Evolutionary conservation across 169 alveolate species (phyloP).

Genomic region (Babesia ovis): DNA sequence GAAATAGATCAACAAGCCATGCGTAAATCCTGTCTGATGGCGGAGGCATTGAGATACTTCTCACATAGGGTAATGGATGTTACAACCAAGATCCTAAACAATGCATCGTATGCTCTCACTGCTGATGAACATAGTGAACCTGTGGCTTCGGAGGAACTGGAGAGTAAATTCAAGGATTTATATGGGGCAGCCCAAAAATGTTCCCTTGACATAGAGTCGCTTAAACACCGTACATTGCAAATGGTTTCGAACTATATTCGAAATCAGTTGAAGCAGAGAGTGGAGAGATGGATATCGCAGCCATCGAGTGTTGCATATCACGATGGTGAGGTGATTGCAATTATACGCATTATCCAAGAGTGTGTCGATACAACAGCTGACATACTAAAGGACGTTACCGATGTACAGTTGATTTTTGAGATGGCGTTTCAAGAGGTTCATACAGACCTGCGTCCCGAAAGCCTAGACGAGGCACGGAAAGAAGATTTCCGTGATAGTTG

Average conservation of each 20-base stretch:
- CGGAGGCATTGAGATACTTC: conserved; percentile 34
- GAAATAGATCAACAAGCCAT: not conserved
- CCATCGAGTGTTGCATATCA: conserved; percentile 5
- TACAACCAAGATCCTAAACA: not conserved
- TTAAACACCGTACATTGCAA: conserved; percentile 10
- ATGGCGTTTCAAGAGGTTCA: conserved; percentile 29
- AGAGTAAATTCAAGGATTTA: not conserved
- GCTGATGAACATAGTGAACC: not conserved
- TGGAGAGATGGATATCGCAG: conserved; percentile 7
- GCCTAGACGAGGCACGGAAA: conserved; percentile 3
- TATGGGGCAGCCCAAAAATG: not conserved
- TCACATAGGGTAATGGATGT: conserved; percentile 25
- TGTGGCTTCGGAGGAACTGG: conserved; percentile 1
- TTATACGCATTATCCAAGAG: conserved; percentile 18
- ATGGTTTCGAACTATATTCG: not conserved
- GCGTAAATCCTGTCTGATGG: conserved; percentile 22
- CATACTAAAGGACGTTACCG: conserved; percentile 12
- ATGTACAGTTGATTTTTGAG: conserved; percentile 22
- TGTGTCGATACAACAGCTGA: conserved; percentile 5
- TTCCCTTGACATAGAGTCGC: conserved; percentile 17
- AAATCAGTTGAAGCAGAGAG: not conserved
- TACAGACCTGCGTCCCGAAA: not conserved
- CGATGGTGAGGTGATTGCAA: conserved; percentile 12
- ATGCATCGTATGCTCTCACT: not conserved
- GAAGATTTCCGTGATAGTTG: conserved; percentile 58